Percentiles rank a stretch among this genome's conserved stretches.
Conservation (phyloP, 2,329 filamentous ascomycete genomes). For the Aspergillus pseudonomiae region DNA sequence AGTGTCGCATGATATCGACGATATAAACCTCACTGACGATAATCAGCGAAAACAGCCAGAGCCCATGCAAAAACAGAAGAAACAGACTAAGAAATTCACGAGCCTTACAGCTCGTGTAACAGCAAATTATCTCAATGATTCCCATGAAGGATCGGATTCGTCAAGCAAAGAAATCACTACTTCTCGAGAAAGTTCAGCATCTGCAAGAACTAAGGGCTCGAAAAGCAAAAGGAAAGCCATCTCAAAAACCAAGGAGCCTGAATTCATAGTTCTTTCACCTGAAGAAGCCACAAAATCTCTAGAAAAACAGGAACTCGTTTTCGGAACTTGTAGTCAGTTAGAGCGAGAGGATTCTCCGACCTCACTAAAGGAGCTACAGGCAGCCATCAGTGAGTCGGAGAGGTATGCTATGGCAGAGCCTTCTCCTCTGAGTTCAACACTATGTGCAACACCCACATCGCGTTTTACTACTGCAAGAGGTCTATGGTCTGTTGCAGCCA, state of each 20-base stretch:
- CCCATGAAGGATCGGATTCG: conserved; percentile 26
- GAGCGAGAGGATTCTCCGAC: conserved; percentile 72
- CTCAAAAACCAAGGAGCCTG: conserved; percentile 38
- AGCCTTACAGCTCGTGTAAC: conserved; percentile 81
- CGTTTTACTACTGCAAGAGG: conserved; percentile 40
- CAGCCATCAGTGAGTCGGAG: conserved; percentile 36
- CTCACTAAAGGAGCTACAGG: conserved; percentile 43
- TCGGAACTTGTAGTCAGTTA: conserved; percentile 84
- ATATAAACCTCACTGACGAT: conserved; percentile 18
- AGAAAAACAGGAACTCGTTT: conserved; percentile 73
- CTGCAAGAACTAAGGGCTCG: conserved; percentile 1
- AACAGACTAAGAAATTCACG: conserved; percentile 68
- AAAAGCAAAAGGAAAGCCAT: conserved; percentile 22
- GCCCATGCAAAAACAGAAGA: conserved; percentile 44
- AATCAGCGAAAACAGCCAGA: conserved; percentile 16
- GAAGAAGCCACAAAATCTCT: conserved; percentile 67
- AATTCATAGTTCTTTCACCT: conserved; percentile 68
- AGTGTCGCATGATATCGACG: conserved; percentile 10
- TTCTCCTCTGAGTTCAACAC: background rate
- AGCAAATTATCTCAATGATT: conserved; percentile 62
- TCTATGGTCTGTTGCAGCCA: conserved; percentile 72
- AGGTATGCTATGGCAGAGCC: conserved; percentile 16
- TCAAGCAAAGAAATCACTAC: conserved; percentile 11
- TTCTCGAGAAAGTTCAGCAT: background rate
- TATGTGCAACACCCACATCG: conserved; percentile 21